Evolutionary conservation across 2,329 filamentous ascomycete genomes (phyloP), one percentile per base, ranked within the genome.

Genomic region (Alternaria dauci): DNA sequence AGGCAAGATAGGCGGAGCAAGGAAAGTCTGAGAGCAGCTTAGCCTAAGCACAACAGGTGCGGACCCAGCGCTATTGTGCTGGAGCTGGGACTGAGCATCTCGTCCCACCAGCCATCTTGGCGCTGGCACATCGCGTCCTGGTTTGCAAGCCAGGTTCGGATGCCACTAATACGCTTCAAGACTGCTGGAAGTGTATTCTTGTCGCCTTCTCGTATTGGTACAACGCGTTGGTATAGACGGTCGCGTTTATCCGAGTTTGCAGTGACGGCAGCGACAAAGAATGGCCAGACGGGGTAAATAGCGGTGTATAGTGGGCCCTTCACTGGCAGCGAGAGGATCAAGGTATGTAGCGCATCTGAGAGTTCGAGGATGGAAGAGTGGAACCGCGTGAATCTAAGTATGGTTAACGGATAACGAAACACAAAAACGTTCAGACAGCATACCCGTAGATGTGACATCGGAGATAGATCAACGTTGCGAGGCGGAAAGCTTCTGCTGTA

Each of bases 181-280:
- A 76, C 73, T 5, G 71, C 66, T 5, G 71, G 68, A 23, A 76
- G 61, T 1, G 72, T 75, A 48, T 72, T 75, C 60, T 72, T 76
- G 41, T 76, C 74, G 28, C 73, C 72, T 32, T 76, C 73, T 16
- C 72, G 66, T 23, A 75, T 74, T 0, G 73, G 70, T 4, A 73
- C 73, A 5, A 74, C 73, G 18, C 69, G 70, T 36, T 74, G 71
- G 58, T 74, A 76, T 16, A 76, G 59, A 42, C 59, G 59, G 44
- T 76, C 73, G 18, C 74, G 71, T 54, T 71, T 75, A 12, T 76
- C 74, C 5, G 71, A 66, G 52, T 71, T 72, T n/a, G 66, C 64
- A 5, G 73, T 76, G 6, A 76, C 71, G 11, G 72, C 70, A 23
- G 74, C 73, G n/a, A 76, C 50, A 56, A 76, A 76, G 11, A 76